Base-by-base conservation (phyloP, 768 basidiomycete species). In the Pholiota molesta region DNA sequence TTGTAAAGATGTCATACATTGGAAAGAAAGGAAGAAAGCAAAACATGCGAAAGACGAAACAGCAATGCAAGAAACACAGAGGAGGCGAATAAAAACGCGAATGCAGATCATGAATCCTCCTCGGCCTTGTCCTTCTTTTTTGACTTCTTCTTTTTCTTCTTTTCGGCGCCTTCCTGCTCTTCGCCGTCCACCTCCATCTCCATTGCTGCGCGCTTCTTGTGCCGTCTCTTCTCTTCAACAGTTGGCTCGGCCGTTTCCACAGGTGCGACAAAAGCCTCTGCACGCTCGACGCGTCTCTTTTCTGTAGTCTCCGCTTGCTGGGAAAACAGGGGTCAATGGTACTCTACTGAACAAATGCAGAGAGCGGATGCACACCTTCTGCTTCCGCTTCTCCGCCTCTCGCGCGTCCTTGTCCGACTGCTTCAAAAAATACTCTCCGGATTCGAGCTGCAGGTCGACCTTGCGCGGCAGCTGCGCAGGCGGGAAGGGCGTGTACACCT, bases 361-460 rank as follows among this genome's bases (percentile, higher is more conserved):
- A n/a, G 54, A 45, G n/a, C n/a, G 55, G 53, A 1, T 31, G 6
- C 75, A 33, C 56, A 88, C 92, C 85, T 93, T 94, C 73, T 94
- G 86, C 75, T 86, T 89, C 72, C 90, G 79, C 70, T 84, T 82
- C 60, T 83, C 84, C 33, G 84, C 82, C 68, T 95, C 92, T 37
- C 86, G 82, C 2, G 84, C 86, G 65, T 90, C 89, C 79, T 92
- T 97, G 73, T 99, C 93, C 62, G 86, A 82, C 17, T 91, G 78
- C 73, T 97, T 97, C 78, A 99, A 90, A 82, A 99, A 99, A 73
- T 99, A 99, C 71, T 99, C 97, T 77, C 97, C 97, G 2, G 91
- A 92, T 72, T 97, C 97, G 65, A 99, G 82, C 81, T 98, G 91
- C 49, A 97, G 73, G 75, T 99, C 97, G 70, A 99, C 93, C 83